A percentile compares a stretch with the other conserved stretches of the same genome.
Conservation (phyloP, 805 yeast species). For the Nakazawaea wickerhamii region DNA sequence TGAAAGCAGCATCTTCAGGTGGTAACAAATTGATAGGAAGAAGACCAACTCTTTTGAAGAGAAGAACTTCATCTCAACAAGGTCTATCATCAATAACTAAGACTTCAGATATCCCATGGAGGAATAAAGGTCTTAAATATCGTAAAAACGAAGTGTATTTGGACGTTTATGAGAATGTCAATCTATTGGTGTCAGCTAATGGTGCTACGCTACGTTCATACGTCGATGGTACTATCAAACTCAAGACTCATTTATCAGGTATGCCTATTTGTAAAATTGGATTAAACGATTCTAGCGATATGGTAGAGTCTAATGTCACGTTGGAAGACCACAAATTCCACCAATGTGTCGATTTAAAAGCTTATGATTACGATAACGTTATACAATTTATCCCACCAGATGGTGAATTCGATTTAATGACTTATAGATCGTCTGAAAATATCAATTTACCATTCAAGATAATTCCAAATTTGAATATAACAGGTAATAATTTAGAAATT, state of each 20-base stretch:
- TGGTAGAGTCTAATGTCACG: constrained; percentile 30
- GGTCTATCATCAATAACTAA: neutral
- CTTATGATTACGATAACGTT: constrained; percentile 57
- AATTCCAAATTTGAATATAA: constrained; percentile 43
- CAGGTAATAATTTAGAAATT: constrained; percentile 36
- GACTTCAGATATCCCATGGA: constrained; percentile 50
- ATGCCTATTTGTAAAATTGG: constrained; percentile 83
- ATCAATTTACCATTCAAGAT: constrained; percentile 68
- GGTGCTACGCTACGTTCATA: constrained; percentile 62
- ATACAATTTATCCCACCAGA: constrained; percentile 84
- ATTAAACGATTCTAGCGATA: constrained; percentile 45
- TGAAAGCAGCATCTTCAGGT: neutral
- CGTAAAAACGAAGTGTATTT: constrained; percentile 76
- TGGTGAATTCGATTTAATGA: constrained; percentile 80
- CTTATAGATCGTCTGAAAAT: constrained; percentile 55
- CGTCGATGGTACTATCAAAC: constrained; percentile 69
- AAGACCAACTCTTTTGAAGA: constrained; percentile 6
- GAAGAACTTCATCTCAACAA: constrained; percentile 2
- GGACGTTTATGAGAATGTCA: constrained; percentile 71
- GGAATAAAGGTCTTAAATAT: constrained; percentile 64
- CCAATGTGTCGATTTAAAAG: constrained; percentile 73
- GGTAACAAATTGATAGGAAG: constrained; percentile 2
- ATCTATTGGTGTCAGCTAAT: constrained; percentile 58
- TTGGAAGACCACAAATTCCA: constrained; percentile 82
- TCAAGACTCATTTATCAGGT: constrained; percentile 72